These are phyloP conservation scores for Hypsizygus marmoreus DNA, from an alignment of 768 basidiomycete genomes.

Conservation along the genomic window DNA sequence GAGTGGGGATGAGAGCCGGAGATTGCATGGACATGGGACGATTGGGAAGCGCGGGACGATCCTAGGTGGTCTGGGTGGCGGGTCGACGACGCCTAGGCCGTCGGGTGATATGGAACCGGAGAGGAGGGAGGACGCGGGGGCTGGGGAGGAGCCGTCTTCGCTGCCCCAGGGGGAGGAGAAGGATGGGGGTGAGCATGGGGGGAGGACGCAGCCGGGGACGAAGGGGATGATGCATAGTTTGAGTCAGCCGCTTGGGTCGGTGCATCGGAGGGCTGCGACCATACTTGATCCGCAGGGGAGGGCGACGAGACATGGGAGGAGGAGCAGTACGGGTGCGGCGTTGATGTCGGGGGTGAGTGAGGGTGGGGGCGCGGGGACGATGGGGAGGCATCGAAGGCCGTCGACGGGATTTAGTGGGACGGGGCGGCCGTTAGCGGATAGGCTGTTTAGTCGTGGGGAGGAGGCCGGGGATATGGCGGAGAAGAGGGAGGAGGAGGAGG, in stretches of 20 bases:
- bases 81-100: slow-evolving; percentile 33
- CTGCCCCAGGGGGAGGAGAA: slow-evolving; percentile 30
- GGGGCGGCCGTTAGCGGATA: slow-evolving; percentile 39
- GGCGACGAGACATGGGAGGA: slow-evolving; percentile 65
- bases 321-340: slow-evolving; percentile 77
- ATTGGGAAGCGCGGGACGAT: slow-evolving; percentile 51
- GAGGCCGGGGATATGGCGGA: slow-evolving; percentile 50
- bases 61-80: slow-evolving; percentile 37
- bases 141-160: slow-evolving; percentile 24
- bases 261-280: slow-evolving; percentile 77
- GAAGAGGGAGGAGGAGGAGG: slow-evolving; percentile 42
- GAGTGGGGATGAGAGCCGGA: slow-evolving; percentile 42
- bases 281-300: slow-evolving; percentile 70
- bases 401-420: slow-evolving; percentile 62
- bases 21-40: slow-evolving; percentile 33
- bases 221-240: slow-evolving; percentile 39
- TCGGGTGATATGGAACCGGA: slow-evolving; percentile 38
- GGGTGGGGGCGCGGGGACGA: slow-evolving; percentile 39
- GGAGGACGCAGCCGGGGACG: slow-evolving; percentile 16
- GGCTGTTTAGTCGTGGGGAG: slow-evolving; percentile 53
- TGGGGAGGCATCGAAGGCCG: slow-evolving; percentile 69
- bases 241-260: slow-evolving; percentile 58
- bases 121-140: slow-evolving; percentile 35
- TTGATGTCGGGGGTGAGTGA: slow-evolving; percentile 39
- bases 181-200: slow-evolving; percentile 21